A percentile compares a stretch with the other conserved stretches of the same genome.
phyloP scores from a whole-genome alignment of 169 alveolate species.

The Plasmodium billcollinsi region DNA sequence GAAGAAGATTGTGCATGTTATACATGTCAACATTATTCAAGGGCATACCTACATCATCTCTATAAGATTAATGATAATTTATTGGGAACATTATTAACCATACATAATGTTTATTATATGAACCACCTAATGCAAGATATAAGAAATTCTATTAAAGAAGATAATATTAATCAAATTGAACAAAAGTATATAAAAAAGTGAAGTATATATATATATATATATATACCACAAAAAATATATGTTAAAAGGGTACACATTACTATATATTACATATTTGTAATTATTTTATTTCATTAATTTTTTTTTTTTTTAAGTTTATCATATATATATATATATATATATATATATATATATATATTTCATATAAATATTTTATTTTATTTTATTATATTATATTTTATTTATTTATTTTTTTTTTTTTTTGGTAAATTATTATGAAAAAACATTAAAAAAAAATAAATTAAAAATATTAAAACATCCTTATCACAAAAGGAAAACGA shows the following conservation, averaged over 20 bases:
- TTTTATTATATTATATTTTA: not conserved
- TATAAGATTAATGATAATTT: slow-evolving; percentile 86
- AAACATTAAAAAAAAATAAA: too few species aligned
- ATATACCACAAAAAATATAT: not conserved
- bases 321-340: not conserved
- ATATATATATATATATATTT: not conserved
- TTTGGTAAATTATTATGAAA: too few species aligned
- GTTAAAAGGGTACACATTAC: not conserved
- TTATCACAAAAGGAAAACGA: too few species aligned
- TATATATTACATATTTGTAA: not conserved
- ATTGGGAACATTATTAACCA: slow-evolving; percentile 91
- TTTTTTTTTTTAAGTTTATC: not conserved
- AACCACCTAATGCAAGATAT: slow-evolving; percentile 85
- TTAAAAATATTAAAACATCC: too few species aligned
- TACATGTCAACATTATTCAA: slow-evolving; percentile 93
- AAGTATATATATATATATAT: not conserved
- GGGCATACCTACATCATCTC: slow-evolving; percentile 77
- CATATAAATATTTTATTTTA: not conserved
- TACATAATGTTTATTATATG: slow-evolving; percentile 94
- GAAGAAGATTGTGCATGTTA: slow-evolving; percentile 94
- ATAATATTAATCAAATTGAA: slow-evolving; percentile 22
- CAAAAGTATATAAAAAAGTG: slow-evolving; percentile 7
- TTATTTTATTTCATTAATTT: not conserved
- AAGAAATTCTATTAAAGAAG: slow-evolving; percentile 8
- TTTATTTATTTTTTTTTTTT: not conserved